Evolutionary conservation across 805 yeast species (phyloP), one percentile per base, ranked within the genome.

Genomic region (Dipodascopsis uninucleata): DNA sequence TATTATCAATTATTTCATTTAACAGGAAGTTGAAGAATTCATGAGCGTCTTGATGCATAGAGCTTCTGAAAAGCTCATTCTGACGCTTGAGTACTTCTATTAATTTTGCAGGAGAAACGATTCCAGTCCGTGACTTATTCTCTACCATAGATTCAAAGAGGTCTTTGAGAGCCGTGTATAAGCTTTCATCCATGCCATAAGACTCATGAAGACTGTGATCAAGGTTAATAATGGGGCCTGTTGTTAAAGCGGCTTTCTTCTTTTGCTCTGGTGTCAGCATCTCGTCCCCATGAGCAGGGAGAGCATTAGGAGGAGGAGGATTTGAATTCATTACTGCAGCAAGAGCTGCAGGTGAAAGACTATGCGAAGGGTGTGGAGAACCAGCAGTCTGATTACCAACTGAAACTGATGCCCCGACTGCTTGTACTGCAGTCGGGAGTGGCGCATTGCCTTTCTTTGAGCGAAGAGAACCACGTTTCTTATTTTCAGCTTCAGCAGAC

Each of bases 1-100:
- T 65, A 22, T 61, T 57, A 57, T 72, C 66, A 40, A 84, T 70
- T 16, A 83, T 72, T 52, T 85, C 88, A 63, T 93, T 93, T 38
- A 93, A 70, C 55, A 89, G 64, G 60, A 85, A 89, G 62, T 89
- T 90, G 61, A 89, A 74, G 65, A 93, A 93, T 66, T 93, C 98
- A 66, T 93, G 98, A 4, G 98, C 97, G 70, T 93, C 98, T 62
- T 93, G 98, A 62, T 93, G 98, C 96, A 88, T 89, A 36, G 85
- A 81, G 46, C 86, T 82, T 50, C 95, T 72, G 64, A 93, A 93
- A 58, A 90, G 69, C 56, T 81, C 85, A 62, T 90, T 93, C 56
- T 86, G 89, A 43, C 76, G 77, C 62, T 88, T 90, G 45, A 90
- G 69, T 41, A 82, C 81, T 36, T 79, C 82, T 36, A 93, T 77